Evolutionary conservation across 2,329 filamentous ascomycete genomes (phyloP).

Genomic region (Sporothrix globosa): DNA sequence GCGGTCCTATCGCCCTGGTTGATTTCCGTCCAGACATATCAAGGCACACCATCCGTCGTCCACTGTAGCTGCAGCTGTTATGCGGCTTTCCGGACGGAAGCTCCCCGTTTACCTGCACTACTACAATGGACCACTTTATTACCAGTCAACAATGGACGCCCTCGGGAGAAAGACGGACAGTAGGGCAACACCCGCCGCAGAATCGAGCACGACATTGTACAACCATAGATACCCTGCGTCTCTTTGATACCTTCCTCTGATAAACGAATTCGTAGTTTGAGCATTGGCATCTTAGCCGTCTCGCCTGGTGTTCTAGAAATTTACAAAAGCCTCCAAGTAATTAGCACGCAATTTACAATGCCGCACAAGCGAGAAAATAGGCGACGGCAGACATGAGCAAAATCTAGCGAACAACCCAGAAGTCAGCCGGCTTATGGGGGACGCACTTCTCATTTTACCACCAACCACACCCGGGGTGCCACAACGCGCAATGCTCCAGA

Average conservation of each 20-base stretch:
- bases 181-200: neutral
- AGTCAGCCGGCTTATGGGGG: neutral
- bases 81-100: constrained; percentile 10
- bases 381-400: constrained; percentile 21
- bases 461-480: neutral
- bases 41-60: neutral
- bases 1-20: neutral
- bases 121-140: neutral
- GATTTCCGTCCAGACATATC: neutral
- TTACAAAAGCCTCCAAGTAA: neutral
- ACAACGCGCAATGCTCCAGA: neutral
- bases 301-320: constrained; percentile 20
- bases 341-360: neutral
- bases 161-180: neutral
- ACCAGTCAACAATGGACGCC: neutral
- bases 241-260: neutral
- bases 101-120: neutral
- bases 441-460: neutral
- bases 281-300: constrained; percentile 21
- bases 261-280: neutral
- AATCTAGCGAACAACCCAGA: neutral
- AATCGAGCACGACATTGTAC: constrained; percentile 9
- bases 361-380: constrained; percentile 24
- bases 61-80: neutral
- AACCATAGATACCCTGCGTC: neutral